A percentile compares a stretch with the other conserved stretches of the same genome.
Evolutionary conservation across 1,139 yeast species (phyloP).

Genomic region (Taphrina pruni): DNA sequence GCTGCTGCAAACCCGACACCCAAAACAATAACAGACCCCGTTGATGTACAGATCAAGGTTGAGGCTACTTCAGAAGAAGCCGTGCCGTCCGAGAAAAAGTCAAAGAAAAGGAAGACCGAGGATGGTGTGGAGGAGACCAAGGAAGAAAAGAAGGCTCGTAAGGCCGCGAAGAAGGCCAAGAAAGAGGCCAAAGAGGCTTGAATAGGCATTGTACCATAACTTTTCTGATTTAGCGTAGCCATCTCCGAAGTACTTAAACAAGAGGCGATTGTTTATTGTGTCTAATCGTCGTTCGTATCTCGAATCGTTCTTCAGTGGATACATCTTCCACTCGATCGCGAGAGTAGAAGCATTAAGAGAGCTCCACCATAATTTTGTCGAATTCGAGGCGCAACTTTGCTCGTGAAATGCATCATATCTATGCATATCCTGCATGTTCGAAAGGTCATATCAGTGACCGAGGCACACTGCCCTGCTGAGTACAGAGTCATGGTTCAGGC

Average conservation of each 20-base stretch:
- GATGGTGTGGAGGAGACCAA: slow-evolving; percentile 54
- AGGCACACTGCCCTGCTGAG: too few relatives aligned
- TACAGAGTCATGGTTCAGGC: slow-evolving; percentile 12
- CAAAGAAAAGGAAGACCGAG: slow-evolving; percentile 40
- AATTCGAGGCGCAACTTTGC: neutral
- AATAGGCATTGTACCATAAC: slow-evolving; percentile 9
- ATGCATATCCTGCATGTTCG: too few relatives aligned
- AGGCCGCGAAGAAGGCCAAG: slow-evolving; percentile 71
- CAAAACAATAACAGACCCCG: slow-evolving; percentile 20
- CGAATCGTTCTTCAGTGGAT: too few relatives aligned
- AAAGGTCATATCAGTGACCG: too few relatives aligned
- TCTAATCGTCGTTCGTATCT: too few relatives aligned
- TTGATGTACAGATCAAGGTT: slow-evolving; percentile 53
- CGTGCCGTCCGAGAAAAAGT: slow-evolving; percentile 50
- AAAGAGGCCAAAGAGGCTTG: slow-evolving; percentile 62
- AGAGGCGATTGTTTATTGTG: too few relatives aligned
- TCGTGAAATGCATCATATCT: too few relatives aligned
- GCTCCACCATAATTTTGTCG: slow-evolving; percentile 8
- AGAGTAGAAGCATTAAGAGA: neutral
- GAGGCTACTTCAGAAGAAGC: slow-evolving; percentile 53
- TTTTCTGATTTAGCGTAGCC: slow-evolving; percentile 3
- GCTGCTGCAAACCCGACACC: slow-evolving; percentile 54
- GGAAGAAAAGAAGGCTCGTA: slow-evolving; percentile 60
- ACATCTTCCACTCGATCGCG: too few relatives aligned
- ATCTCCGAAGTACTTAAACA: neutral